A percentile compares a stretch with the other conserved stretches of the same genome.
Evolutionary conservation across 140 eudicot genomes (phyloP).

Genomic region (Ambrosia hybrid): DNA sequence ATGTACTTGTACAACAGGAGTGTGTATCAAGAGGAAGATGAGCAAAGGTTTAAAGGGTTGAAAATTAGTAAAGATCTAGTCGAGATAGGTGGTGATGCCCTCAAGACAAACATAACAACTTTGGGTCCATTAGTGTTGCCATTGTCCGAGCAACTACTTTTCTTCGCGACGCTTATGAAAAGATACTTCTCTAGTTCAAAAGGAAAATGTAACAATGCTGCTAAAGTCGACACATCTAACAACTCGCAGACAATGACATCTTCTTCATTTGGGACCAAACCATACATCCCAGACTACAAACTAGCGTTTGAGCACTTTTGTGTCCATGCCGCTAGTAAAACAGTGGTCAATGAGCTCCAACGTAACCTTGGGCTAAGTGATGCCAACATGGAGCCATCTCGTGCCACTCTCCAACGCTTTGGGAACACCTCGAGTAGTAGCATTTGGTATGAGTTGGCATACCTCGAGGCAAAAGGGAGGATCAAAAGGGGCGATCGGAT

Average conservation of each 20-base stretch:
- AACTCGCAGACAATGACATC: neutral
- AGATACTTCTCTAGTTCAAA: slow-evolving; percentile 43
- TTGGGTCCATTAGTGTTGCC: slow-evolving; percentile 85
- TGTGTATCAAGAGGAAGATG: slow-evolving; percentile 85
- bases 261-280: slow-evolving; percentile 45
- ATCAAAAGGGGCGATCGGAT: slow-evolving; percentile 75
- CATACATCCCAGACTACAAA: slow-evolving; percentile 92
- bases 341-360: slow-evolving; percentile 88
- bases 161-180: slow-evolving; percentile 61
- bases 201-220: slow-evolving; percentile 5
- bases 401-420: slow-evolving; percentile 73
- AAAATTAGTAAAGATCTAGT: slow-evolving; percentile 70
- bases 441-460: slow-evolving; percentile 94
- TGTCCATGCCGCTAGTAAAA: slow-evolving; percentile 87
- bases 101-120: slow-evolving; percentile 92
- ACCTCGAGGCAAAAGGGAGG: slow-evolving; percentile 76
- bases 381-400: slow-evolving; percentile 69
- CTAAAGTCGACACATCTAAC: neutral
- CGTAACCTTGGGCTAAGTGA: slow-evolving; percentile 80
- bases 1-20: slow-evolving; percentile 41
- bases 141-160: slow-evolving; percentile 73
- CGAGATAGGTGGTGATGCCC: slow-evolving; percentile 80
- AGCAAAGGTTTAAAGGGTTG: slow-evolving; percentile 63
- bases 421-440: slow-evolving; percentile 97
- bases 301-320: slow-evolving; percentile 95